Conservation (phyloP, 495 filamentous ascomycete genomes). For the Letharia lupina region DNA sequence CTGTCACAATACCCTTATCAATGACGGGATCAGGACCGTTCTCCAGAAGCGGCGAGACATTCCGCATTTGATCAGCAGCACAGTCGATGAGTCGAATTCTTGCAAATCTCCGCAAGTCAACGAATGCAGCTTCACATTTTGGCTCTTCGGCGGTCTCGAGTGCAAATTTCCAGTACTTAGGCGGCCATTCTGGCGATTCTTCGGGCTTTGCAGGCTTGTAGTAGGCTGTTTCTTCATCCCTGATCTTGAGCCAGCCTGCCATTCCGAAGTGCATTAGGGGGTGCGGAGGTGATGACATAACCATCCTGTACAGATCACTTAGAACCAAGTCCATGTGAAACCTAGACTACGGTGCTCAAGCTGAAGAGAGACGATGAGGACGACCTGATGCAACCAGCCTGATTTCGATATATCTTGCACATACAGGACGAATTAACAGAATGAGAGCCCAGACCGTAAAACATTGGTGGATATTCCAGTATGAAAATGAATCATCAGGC, state of each 20-base stretch:
- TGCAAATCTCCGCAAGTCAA: conserved; percentile 67
- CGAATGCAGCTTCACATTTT: conserved; percentile 69
- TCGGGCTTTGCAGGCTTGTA: conserved; percentile 58
- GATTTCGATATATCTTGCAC: not conserved
- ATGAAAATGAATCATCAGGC: not conserved
- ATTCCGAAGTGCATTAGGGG: conserved; percentile 89
- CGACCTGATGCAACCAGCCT: not conserved
- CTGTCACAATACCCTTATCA: conserved; percentile 67
- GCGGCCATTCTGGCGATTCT: conserved; percentile 67
- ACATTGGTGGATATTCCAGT: not conserved
- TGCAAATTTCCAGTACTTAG: conserved; percentile 81
- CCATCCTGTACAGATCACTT: conserved; percentile 33
- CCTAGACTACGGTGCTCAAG: not conserved
- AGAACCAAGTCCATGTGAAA: not conserved
- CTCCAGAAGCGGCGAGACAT: conserved; percentile 69
- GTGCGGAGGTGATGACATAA: conserved; percentile 69
- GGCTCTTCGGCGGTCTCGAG: conserved; percentile 54
- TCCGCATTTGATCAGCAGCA: conserved; percentile 61
- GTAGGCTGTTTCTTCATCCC: conserved; percentile 63
- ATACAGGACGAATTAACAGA: not conserved
- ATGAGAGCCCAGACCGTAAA: not conserved
- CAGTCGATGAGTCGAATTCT: conserved; percentile 78
- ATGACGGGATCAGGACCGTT: conserved; percentile 90
- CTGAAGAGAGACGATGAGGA: not conserved
- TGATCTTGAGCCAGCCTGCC: conserved; percentile 81